phyloP scores from a whole-genome alignment of 2,329 filamentous ascomycete species.

The Mariannaea elegans region DNA sequence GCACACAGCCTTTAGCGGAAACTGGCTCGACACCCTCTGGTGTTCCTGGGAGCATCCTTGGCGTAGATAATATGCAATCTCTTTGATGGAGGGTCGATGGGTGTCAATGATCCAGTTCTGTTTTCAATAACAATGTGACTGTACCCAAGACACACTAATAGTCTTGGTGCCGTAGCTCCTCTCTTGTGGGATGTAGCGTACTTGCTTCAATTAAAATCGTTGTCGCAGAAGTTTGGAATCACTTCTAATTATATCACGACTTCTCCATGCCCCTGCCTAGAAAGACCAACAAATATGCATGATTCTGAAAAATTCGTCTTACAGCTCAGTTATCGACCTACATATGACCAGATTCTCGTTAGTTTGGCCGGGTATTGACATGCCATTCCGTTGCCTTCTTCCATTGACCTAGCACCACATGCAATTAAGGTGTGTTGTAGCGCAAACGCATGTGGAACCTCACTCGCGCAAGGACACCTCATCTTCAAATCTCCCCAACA shows the following conservation, averaged over 20 bases:
- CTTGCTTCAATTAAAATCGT: too few relatives aligned
- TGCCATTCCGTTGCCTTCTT: background rate
- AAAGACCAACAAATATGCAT: too few relatives aligned
- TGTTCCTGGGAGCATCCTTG: conserved; percentile 14
- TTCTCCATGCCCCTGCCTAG: too few relatives aligned
- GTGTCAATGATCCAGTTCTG: conserved; percentile 10
- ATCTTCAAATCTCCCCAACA: background rate
- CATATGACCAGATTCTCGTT: background rate
- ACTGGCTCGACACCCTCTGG: background rate
- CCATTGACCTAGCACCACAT: background rate
- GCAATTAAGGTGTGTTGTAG: conserved; percentile 5
- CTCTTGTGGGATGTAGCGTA: too few relatives aligned
- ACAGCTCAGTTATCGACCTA: background rate
- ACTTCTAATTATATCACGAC: background rate
- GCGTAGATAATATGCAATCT: background rate
- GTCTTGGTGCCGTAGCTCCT: too few relatives aligned
- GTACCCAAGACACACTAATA: too few relatives aligned
- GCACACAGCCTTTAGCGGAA: background rate
- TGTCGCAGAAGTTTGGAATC: too few relatives aligned
- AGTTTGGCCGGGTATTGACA: background rate
- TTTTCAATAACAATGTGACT: conserved; percentile 13
- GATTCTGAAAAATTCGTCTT: too few relatives aligned
- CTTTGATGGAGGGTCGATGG: background rate
- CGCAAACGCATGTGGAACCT: conserved; percentile 15
- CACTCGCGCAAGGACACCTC: conserved; percentile 16